Percentiles rank a stretch among this genome's conserved stretches.
Conservation (phyloP, 2,329 filamentous ascomycete genomes). For the Fusarium sp. region DNA sequence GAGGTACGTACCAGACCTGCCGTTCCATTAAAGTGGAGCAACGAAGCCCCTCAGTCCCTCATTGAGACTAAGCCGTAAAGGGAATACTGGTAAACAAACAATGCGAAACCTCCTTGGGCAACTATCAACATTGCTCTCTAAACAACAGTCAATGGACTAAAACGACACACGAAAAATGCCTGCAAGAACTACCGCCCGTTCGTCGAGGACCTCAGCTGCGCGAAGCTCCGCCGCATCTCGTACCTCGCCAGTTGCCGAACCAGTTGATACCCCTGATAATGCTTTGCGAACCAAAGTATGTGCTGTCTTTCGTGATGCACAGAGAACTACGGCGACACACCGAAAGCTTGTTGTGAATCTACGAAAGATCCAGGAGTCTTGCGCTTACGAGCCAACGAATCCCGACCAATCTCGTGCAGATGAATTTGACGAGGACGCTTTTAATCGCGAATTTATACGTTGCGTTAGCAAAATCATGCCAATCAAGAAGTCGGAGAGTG, state of each 20-base stretch:
- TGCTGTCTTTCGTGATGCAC: conserved; percentile 81
- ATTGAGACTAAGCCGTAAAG: conserved; percentile 44
- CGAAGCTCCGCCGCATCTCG: conserved; percentile 62
- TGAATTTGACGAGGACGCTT: conserved; percentile 85
- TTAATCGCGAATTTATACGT: conserved; percentile 86
- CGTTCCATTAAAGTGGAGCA: background rate
- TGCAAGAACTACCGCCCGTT: conserved; percentile 59
- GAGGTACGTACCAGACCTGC: background rate
- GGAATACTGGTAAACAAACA: conserved; percentile 49
- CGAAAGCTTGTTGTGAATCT: conserved; percentile 88
- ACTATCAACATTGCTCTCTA: conserved; percentile 13
- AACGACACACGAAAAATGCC: conserved; percentile 57
- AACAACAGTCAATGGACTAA: conserved; percentile 10
- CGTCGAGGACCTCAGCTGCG: conserved; percentile 59
- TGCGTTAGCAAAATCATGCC: conserved; percentile 85
- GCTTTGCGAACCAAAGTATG: conserved; percentile 80
- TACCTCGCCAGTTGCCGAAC: conserved; percentile 72
- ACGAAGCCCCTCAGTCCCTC: conserved; percentile 15
- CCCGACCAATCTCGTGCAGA: conserved; percentile 65
- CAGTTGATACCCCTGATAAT: conserved; percentile 77
- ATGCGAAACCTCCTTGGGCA: conserved; percentile 35
- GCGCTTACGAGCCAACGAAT: conserved; percentile 72
- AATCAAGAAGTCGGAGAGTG: conserved; percentile 91
- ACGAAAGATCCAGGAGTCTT: conserved; percentile 90
- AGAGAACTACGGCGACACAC: conserved; percentile 89